Base-by-base conservation (phyloP, 2,329 filamentous ascomycete genomes). In the Exserohilum rostratum region DNA sequence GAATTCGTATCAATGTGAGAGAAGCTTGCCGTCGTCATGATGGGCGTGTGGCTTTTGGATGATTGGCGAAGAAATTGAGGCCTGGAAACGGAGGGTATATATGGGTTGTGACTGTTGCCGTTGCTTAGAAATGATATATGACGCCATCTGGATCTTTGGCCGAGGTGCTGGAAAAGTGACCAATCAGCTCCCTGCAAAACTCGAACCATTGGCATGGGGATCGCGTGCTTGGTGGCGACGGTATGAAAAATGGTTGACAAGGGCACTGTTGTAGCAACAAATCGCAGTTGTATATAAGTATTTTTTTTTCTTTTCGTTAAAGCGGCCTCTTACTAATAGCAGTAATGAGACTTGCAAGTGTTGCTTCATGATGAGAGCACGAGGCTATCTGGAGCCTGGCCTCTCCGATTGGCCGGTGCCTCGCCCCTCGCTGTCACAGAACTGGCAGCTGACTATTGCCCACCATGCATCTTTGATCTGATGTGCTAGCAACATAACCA, bases 11-110 rank as follows among this genome's bases (percentile, higher is more conserved):
- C 86, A 58, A 88, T 85, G 73, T 88, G 85, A 55, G 81, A 81
- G 76, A 89, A 87, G 2, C 66, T 73, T 33, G 80, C 78, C 17
- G 80, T 83, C n/a, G 83, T 86, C 84, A 86, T 86, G 34, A 62
- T 81, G 61, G 66, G 9, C 18, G 46, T 20, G 34, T 49, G 38
- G 15, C n/a, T 20, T 35, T 15, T n/a, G 12, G 15, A 17, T 50
- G 34, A 29, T 33, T 25, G 35, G 6, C 15, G 17, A 27, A 29
- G 29, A 37, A 18, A 18, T 3, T 15, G 35, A 10, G 17, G 3
- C 9, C 34, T 18, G 17, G 13, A 37, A 17, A 27, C 34, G 25
- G 44, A 58, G 50, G 34, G 55, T 48, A 57, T 57, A 54, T 58
- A 58, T 35, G 40, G 29, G 38, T 35, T 54, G 54, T n/a, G 39